Base-by-base conservation (phyloP, 2,329 filamentous ascomycete genomes). In the Beauveria medogensis region DNA sequence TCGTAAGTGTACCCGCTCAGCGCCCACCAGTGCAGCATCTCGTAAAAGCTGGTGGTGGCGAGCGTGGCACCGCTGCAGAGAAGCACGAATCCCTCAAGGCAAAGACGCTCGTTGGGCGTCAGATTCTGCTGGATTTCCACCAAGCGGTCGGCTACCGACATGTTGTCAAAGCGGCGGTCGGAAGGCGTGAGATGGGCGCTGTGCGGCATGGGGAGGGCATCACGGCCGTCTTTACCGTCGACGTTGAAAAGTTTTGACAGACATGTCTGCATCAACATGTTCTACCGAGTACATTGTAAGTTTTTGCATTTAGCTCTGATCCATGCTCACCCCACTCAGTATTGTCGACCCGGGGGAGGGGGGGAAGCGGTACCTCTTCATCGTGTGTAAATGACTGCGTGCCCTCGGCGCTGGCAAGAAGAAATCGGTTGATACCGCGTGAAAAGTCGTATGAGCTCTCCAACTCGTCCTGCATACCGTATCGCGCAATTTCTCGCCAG, bases 11-110 rank as follows among this genome's bases (percentile, higher is more conserved):
- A 78, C 30, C 71, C 76, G 58, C 70, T 70, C 1, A 77, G 67
- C 9, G 74, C 78, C 77, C 73, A 80, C 78, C 77, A 80, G 61
- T 78, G 77, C 20, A 81, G 66, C 37, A 80, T 74, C 58, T 81
- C 78, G 53, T 75, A 75, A 61, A 81, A 78, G 24, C 74, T 75
- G 0, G 73, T 75, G 0, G 74, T 77, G 10, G 75, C 71, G 0
- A 78, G 71, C 0, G 74, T 77, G 0, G 69, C 74, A 5, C 77
- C 75, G 55, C 76, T 77, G 62, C 72, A 75, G 1, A 79, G 72
- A 0, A 77, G 67, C 0, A 80, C 66, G 12, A 77, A 78, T 0
- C 70, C 68, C 63, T 79, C 75, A 2, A 80, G 43, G 2, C 68
- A 67, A 2, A 70, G 67, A 1, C 72, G 71, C 62, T 81, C 78